phyloP scores from a whole-genome alignment of 352 stramenopile species.

The Elongisporangium undulatum region DNA sequence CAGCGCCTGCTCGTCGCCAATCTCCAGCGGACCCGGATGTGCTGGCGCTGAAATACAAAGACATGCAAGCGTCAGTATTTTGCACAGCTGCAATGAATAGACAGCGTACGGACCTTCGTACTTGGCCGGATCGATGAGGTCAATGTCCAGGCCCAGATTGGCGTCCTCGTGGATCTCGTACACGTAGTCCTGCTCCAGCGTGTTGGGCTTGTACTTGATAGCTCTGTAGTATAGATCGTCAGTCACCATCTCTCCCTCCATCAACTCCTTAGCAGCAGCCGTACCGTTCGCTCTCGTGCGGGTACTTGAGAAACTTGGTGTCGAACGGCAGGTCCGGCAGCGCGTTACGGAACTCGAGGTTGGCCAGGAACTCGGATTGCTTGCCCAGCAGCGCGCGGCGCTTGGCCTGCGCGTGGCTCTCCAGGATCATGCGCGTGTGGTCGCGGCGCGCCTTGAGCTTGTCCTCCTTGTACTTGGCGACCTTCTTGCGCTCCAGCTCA shows the following conservation, averaged over 20 bases:
- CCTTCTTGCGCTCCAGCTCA: conserved; percentile 82
- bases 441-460: conserved; percentile 83
- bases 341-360: conserved; percentile 78
- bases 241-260: not conserved
- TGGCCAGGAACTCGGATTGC: conserved; percentile 81
- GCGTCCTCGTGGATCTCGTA: conserved; percentile 83
- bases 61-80: not conserved
- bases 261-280: not conserved
- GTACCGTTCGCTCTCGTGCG: conserved; percentile 69
- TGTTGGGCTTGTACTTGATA: conserved; percentile 87
- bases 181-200: conserved; percentile 80
- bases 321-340: conserved; percentile 83
- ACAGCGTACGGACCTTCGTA: conserved; percentile 54
- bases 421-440: conserved; percentile 85
- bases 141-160: conserved; percentile 73
- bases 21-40: conserved; percentile 44
- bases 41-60: conserved; percentile 29
- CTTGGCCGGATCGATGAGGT: conserved; percentile 83
- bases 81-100: not conserved
- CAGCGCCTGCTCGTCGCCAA: conserved; percentile 69
- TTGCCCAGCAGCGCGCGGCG: conserved; percentile 72
- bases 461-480: conserved; percentile 88
- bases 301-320: conserved; percentile 85
- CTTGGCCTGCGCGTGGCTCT: conserved; percentile 83
- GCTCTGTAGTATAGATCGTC: conserved; percentile 21